Conservation (phyloP, 371 early-diverging fungal species). For the Apophysomyces variabilis region DNA sequence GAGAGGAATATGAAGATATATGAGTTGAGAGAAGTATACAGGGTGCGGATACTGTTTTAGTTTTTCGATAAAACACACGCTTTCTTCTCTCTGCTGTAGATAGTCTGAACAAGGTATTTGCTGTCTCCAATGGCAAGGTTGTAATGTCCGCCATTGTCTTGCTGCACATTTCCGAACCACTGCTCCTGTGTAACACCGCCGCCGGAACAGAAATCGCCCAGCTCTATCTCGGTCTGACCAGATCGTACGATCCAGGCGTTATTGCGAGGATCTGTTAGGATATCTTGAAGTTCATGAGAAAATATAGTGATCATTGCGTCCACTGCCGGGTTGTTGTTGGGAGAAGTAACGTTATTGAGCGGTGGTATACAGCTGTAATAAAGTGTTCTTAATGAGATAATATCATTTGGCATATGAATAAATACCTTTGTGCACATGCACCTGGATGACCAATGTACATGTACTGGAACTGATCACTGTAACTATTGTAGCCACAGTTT, state of each 20-base stretch:
- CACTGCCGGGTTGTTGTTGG: conserved; percentile 49
- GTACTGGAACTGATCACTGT: conserved; percentile 51
- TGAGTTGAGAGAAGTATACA: not conserved
- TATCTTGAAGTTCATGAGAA: conserved; percentile 60
- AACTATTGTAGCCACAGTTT: conserved; percentile 55
- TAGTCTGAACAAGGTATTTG: conserved; percentile 54
- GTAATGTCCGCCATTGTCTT: conserved; percentile 25
- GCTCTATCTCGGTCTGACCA: conserved; percentile 29
- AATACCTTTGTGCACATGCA: conserved; percentile 32
- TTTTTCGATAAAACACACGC: conserved; percentile 30
- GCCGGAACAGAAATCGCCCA: conserved; percentile 56
- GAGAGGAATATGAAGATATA: not conserved
- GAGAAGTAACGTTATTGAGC: conserved; percentile 35
- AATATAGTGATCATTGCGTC: conserved; percentile 57
- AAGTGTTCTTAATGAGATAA: not conserved
- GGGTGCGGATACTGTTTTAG: not conserved
- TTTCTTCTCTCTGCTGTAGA: conserved; percentile 44
- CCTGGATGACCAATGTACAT: conserved; percentile 56
- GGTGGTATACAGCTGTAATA: conserved; percentile 39
- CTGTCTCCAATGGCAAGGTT: conserved; percentile 40
- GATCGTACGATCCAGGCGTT: conserved; percentile 49
- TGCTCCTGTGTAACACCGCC: conserved; percentile 29
- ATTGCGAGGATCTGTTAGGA: conserved; percentile 52
- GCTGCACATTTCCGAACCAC: conserved; percentile 37
- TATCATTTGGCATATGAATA: not conserved